These are phyloP conservation scores for Phytophthora kernoviae DNA, from an alignment of 352 stramenopile genomes.

Conservation along the genomic window DNA sequence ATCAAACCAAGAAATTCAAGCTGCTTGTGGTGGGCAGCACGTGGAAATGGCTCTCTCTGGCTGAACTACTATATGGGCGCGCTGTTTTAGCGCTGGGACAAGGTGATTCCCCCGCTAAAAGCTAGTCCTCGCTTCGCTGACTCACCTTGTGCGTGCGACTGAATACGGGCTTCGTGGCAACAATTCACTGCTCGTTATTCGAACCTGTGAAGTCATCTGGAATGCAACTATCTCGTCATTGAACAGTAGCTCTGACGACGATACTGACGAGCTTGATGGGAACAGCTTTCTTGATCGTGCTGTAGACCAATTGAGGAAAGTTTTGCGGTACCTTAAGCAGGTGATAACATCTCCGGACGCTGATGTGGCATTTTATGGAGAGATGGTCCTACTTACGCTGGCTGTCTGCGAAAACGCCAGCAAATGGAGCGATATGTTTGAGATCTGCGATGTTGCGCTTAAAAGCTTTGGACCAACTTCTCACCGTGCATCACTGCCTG, in stretches of 20 bases:
- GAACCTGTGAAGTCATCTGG: conserved; percentile 77
- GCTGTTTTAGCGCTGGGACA: conserved; percentile 56
- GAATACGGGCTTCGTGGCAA: conserved; percentile 41
- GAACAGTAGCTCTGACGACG: conserved; percentile 16
- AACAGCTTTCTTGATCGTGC: conserved; percentile 29
- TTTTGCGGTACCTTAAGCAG: conserved; percentile 34
- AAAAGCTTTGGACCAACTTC: conserved; percentile 20
- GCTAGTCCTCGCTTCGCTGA: conserved; percentile 54
- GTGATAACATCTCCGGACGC: conserved; percentile 5
- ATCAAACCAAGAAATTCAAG: conserved; percentile 16
- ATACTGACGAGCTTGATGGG: conserved; percentile 18
- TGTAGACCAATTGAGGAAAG: conserved; percentile 22
- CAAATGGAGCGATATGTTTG: conserved; percentile 49
- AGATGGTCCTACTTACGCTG: conserved; percentile 64
- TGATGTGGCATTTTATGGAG: conserved; percentile 39
- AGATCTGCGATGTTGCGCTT: conserved; percentile 43
- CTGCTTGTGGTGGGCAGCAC: conserved; percentile 32
- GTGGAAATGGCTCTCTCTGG: conserved; percentile 75
- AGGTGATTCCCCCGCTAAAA: conserved; percentile 46
- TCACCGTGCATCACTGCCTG: conserved; percentile 19
- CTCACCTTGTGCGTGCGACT: conserved; percentile 56
- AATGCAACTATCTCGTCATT: conserved; percentile 63
- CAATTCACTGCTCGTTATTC: conserved; percentile 31
- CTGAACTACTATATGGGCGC: conserved; percentile 60
- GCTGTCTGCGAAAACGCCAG: conserved; percentile 51